Percentiles rank a stretch among this genome's conserved stretches.
Evolutionary conservation across 768 basidiomycete genomes (phyloP).

Genomic region (Tylopilus felleus): DNA sequence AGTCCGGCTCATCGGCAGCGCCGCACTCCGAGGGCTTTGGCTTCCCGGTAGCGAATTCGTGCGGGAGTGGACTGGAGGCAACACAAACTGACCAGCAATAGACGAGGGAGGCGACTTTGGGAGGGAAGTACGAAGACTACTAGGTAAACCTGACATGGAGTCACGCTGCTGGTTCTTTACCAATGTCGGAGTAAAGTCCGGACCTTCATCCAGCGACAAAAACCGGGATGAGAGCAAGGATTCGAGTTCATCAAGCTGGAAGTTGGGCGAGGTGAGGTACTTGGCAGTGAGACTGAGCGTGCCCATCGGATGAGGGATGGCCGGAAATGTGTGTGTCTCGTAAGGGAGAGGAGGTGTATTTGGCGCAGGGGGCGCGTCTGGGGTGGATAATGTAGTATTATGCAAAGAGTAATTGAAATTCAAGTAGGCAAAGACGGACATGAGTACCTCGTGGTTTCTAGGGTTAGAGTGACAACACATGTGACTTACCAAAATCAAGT

Average conservation of each 20-base stretch:
- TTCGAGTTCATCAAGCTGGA: conserved; percentile 75
- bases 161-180: conserved; percentile 61
- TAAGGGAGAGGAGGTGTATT: conserved; percentile 43
- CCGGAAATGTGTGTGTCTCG: conserved; percentile 56
- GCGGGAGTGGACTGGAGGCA: conserved; percentile 35
- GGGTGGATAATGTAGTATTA: conserved; percentile 7
- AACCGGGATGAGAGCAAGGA: conserved; percentile 72
- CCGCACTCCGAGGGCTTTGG: conserved; percentile 35
- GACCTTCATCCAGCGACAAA: conserved; percentile 62
- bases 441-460: conserved; percentile 30
- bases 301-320: conserved; percentile 68
- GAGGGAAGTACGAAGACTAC: conserved; percentile 42
- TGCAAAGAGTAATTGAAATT: conserved; percentile 5
- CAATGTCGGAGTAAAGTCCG: conserved; percentile 70
- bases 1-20: conserved; percentile 35
- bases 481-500: conserved; percentile 38
- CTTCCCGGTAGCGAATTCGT: conserved; percentile 37
- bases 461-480: conserved; percentile 25
- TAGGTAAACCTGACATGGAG: conserved; percentile 43
- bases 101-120: conserved; percentile 45
- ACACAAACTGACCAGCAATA: conserved; percentile 45
- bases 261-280: conserved; percentile 65
- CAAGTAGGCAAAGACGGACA: conserved; percentile 24
- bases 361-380: conserved; percentile 41
- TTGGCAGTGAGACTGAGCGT: conserved; percentile 57